Evolutionary conservation across 495 filamentous ascomycete genomes (phyloP).

Genomic region (Echria macrotheca): DNA sequence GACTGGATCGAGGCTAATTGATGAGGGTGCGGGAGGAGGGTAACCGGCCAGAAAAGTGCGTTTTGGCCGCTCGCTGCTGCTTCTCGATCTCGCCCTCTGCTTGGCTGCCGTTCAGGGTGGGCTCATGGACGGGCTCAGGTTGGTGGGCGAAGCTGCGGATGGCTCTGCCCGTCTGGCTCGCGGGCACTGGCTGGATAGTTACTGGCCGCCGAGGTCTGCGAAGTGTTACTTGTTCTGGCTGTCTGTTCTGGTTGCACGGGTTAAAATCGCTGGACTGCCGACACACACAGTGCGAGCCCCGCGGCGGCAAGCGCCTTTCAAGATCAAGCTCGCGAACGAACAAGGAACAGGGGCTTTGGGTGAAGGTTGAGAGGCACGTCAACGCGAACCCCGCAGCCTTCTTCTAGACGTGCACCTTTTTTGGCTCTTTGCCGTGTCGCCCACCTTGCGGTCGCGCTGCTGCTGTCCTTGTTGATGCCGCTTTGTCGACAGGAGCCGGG

Average conservation of each 20-base stretch:
- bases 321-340: neutral
- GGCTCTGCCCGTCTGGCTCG: neutral
- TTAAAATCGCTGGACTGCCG: slow-evolving; percentile 17
- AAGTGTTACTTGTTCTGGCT: neutral
- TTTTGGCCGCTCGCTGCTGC: slow-evolving; percentile 20
- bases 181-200: neutral
- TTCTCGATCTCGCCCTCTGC: slow-evolving; percentile 19
- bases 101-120: slow-evolving; percentile 20
- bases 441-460: neutral
- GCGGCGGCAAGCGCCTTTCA: neutral
- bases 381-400: slow-evolving; percentile 2
- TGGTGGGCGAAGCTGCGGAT: slow-evolving; percentile 2
- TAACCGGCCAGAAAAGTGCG: slow-evolving; percentile 25
- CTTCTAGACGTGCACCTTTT: neutral
- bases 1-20: slow-evolving; percentile 27
- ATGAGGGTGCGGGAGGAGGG: slow-evolving; percentile 20
- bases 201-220: neutral
- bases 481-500: neutral
- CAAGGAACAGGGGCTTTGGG: slow-evolving; percentile 7
- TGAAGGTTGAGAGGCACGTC: neutral
- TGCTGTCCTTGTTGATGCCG: neutral
- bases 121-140: neutral
- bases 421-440: neutral
- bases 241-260: slow-evolving; percentile 14
- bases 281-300: slow-evolving; percentile 23